Evolutionary conservation across 208 protist species (phyloP).

Genomic region (Acanthamoeba castellanii): DNA sequence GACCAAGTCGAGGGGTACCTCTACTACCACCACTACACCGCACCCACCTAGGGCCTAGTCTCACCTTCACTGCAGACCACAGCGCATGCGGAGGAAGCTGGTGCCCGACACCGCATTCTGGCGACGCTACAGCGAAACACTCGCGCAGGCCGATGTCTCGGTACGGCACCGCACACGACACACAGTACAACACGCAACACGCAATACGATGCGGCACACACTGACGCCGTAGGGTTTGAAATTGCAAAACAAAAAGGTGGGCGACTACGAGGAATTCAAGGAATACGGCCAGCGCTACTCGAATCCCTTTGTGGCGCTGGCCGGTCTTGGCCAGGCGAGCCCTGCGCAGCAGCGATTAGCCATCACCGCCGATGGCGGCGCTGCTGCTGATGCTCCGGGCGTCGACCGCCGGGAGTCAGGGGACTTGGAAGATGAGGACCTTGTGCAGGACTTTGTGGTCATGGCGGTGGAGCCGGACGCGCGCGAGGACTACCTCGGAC

Average conservation of each 20-base stretch:
- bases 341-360: background rate
- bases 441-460: conserved; percentile 14
- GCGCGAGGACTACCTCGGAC: conserved; percentile 4
- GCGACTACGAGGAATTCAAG: background rate
- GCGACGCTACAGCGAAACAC: background rate
- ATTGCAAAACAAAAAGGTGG: too few relatives aligned
- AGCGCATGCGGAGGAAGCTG: conserved; percentile 14
- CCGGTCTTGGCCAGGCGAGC: background rate
- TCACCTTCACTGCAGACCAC: background rate
- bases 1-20: conserved; percentile 72
- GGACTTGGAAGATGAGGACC: too few relatives aligned
- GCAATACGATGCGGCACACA: too few relatives aligned
- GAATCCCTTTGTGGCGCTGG: background rate
- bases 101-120: conserved; percentile 14
- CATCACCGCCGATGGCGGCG: background rate
- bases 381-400: too few relatives aligned
- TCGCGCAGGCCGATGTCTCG: background rate
- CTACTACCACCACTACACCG: too few relatives aligned
- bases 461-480: background rate
- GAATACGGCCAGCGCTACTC: background rate
- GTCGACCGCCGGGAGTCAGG: too few relatives aligned
- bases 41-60: too few relatives aligned
- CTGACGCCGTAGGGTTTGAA: too few relatives aligned
- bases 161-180: background rate
- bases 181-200: too few relatives aligned